phyloP scores from a whole-genome alignment of 2,329 filamentous ascomycete genomes.

The Ramularia endophylla region DNA sequence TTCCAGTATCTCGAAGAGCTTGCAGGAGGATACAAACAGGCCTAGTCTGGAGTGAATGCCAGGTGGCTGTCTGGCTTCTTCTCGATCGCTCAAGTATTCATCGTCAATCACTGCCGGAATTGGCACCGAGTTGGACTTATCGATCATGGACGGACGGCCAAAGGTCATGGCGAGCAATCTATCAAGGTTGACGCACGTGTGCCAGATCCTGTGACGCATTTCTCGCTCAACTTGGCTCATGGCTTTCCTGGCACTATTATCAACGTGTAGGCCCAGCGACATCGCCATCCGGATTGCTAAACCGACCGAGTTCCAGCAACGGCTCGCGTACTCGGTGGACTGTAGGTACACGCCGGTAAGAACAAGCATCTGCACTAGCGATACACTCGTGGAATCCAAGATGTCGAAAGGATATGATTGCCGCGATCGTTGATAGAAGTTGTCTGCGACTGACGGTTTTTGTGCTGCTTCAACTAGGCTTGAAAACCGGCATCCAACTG shows the following conservation, averaged over 20 bases:
- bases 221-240: conserved; percentile 59
- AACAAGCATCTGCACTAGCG: conserved; percentile 21
- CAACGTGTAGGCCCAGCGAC: conserved; percentile 61
- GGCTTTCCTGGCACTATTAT: conserved; percentile 46
- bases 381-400: conserved; percentile 21
- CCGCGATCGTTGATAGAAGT: conserved; percentile 24
- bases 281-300: conserved; percentile 56
- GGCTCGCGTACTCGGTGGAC: conserved; percentile 22
- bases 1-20: conserved; percentile 20
- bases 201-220: conserved; percentile 61
- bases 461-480: conserved; percentile 18
- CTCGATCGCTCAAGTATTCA: conserved; percentile 47
- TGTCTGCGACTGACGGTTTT: conserved; percentile 20
- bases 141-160: conserved; percentile 27
- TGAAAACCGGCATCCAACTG: conserved; percentile 23
- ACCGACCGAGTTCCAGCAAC: conserved; percentile 24
- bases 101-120: conserved; percentile 40
- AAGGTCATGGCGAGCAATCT: conserved; percentile 42
- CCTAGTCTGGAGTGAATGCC: conserved; percentile 27
- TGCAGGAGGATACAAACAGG: conserved; percentile 23
- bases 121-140: conserved; percentile 19
- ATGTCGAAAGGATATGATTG: conserved; percentile 23
- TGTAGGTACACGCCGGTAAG: conserved; percentile 22
- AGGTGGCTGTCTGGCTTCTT: conserved; percentile 34
- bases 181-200: conserved; percentile 31